phyloP scores from a whole-genome alignment of 805 yeast species.

The Cyberlindnera petersonii region DNA sequence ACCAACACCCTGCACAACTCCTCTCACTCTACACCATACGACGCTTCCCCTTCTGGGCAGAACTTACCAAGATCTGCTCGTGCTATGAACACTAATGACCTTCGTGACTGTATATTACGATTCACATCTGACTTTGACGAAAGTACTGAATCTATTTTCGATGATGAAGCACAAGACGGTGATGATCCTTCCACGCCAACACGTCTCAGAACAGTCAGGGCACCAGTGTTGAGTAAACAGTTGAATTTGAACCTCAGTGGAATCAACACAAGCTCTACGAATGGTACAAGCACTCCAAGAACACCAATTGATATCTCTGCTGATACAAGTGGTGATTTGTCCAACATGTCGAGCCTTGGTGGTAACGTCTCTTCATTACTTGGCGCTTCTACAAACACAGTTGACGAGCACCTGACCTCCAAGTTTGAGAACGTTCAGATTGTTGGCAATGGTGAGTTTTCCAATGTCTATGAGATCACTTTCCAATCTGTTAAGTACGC shows the following conservation, averaged over 20 bases:
- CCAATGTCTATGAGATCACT: constrained; percentile 78
- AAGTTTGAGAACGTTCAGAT: constrained; percentile 59
- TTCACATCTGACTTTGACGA: constrained; percentile 42
- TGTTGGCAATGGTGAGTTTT: constrained; percentile 86
- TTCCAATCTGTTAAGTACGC: constrained; percentile 70
- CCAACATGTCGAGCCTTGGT: constrained; percentile 23
- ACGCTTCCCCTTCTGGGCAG: constrained; percentile 17
- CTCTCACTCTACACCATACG: constrained; percentile 15
- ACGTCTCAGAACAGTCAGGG: constrained; percentile 26
- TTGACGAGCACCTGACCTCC: constrained; percentile 43
- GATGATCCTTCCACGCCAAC: constrained; percentile 44
- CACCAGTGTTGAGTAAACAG: constrained; percentile 15
- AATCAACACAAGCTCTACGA: constrained; percentile 20
- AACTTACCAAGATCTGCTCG: constrained; percentile 26
- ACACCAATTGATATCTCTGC: constrained; percentile 26
- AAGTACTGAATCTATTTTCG: constrained; percentile 27
- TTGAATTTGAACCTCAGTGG: constrained; percentile 8
- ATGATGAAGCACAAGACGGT: constrained; percentile 18
- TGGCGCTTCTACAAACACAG: constrained; percentile 22
- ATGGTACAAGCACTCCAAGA: constrained; percentile 29
- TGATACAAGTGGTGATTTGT: constrained; percentile 19
- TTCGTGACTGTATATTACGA: constrained; percentile 37
- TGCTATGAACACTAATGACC: constrained; percentile 35
- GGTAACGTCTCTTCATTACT: constrained; percentile 17
- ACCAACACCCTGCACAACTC: constrained; percentile 8